phyloP scores from a whole-genome alignment of 495 filamentous ascomycete genomes.

The Stereocaulon alpinum region DNA sequence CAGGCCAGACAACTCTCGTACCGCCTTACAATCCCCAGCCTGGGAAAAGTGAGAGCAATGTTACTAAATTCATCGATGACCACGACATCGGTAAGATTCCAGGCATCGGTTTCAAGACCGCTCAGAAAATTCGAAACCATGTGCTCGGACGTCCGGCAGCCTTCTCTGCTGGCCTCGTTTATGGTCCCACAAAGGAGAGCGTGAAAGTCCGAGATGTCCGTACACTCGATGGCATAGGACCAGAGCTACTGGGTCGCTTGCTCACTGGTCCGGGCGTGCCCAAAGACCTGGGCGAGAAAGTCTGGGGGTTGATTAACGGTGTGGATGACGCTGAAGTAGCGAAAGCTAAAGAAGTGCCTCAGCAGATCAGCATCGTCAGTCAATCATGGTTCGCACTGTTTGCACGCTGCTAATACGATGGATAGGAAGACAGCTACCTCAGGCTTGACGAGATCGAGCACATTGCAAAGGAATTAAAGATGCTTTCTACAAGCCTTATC shows the following conservation, averaged over 20 bases:
- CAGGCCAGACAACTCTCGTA: constrained; percentile 72
- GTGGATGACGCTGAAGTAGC: constrained; percentile 53
- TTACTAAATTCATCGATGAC: constrained; percentile 58
- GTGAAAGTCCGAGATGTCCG: constrained; percentile 61
- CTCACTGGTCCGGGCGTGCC: constrained; percentile 58
- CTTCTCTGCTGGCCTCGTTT: constrained; percentile 31
- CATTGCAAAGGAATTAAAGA: constrained; percentile 51
- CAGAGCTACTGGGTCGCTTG: constrained; percentile 49
- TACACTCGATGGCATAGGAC: constrained; percentile 45
- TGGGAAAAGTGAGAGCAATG: constrained; percentile 31
- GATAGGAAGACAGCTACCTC: constrained; percentile 67
- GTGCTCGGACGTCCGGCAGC: constrained; percentile 40
- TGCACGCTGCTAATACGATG: not conserved
- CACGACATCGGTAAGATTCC: constrained; percentile 76
- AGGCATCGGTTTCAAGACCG: constrained; percentile 72
- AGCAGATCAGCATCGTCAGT: constrained; percentile 69
- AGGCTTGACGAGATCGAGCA: constrained; percentile 51
- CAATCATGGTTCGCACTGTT: not conserved
- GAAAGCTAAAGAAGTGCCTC: constrained; percentile 60
- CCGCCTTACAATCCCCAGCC: constrained; percentile 40
- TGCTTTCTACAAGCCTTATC: constrained; percentile 59
- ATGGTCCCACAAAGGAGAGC: constrained; percentile 40
- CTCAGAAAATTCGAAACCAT: constrained; percentile 55
- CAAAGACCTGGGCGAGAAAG: constrained; percentile 54
- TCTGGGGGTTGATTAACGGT: constrained; percentile 75